Evolutionary conservation across 2,329 filamentous ascomycete genomes (phyloP), one percentile per base, ranked within the genome.

Genomic region (Aspergillus ochraceus): DNA sequence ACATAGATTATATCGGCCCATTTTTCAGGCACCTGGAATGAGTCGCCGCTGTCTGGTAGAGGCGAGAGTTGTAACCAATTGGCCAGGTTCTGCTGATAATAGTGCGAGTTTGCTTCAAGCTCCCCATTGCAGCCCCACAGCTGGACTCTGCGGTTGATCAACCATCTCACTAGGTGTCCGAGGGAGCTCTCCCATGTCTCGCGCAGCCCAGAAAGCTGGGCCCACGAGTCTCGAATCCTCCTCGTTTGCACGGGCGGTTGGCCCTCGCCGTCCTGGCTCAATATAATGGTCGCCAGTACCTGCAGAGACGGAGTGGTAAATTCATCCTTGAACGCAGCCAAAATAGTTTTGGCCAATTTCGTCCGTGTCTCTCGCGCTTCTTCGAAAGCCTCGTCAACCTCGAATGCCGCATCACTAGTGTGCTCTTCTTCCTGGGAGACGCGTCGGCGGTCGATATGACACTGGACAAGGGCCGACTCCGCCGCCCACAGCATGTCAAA

Each of bases 401-500:
- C 59, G 2, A 57, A 22, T 12, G 59, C 60, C 14, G 61, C 60
- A 29, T 50, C 55, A 24, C 60, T 63, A 14, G 55, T 59, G 29
- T 65, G 53, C 19, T 64, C 65, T 55, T 69, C 61, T 42, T 69
- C 64, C 49, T 68, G 67, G 5, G 61, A 61, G 12, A 64, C 61
- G 20, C 64, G 64, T 52, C 68, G 68, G 54, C 70, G 66, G 61
- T 75, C 72, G n/a, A 75, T 70, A 61, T 71, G 70, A 50, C 72
- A 71, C 60, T 76, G 73, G 39, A 70, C 70, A 11, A 75, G 59
- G 9, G 72, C 71, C 45, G 66, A 71, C 59, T 76, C 74, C 6
- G 70, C 65, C 1, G 73, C 72, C 71, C 73, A 75, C 39, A 74
- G 52, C 32, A 69, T 69, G 55, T 76, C 74, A 49, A 69, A 73